These are phyloP conservation scores for Stramenopiles sp. DNA, from an alignment of 352 stramenopile genomes.

Conservation along the genomic window DNA sequence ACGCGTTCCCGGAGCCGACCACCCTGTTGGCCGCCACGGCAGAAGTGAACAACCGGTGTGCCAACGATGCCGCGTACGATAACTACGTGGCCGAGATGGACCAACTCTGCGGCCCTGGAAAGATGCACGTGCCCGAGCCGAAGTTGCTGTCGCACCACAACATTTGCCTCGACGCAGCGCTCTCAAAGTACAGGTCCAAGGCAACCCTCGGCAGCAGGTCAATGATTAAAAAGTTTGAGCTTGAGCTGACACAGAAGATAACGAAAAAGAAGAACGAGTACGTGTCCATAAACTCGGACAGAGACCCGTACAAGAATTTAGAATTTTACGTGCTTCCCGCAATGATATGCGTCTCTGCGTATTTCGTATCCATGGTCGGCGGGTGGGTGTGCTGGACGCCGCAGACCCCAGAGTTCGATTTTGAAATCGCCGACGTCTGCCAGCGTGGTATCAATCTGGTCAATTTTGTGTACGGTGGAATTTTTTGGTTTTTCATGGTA, in stretches of 20 bases:
- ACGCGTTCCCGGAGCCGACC: conserved; percentile 86
- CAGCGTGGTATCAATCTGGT: too few relatives aligned
- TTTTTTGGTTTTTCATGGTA: too few relatives aligned
- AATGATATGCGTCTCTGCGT: too few relatives aligned
- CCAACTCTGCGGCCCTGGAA: conserved; percentile 49
- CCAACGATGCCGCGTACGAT: conserved; percentile 27
- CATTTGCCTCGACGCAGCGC: conserved; percentile 42
- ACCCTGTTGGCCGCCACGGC: conserved; percentile 90
- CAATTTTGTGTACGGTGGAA: too few relatives aligned
- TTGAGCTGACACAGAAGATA: conserved; percentile 60
- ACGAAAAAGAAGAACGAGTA: conserved; percentile 65
- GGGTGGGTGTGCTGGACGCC: too few relatives aligned
- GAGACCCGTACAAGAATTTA: too few relatives aligned
- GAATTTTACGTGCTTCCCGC: too few relatives aligned
- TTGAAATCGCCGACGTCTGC: too few relatives aligned
- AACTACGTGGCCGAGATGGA: conserved; percentile 87
- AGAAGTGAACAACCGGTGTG: conserved; percentile 77
- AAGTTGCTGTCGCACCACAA: conserved; percentile 67
- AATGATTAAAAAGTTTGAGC: conserved; percentile 60
- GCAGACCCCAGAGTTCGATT: too few relatives aligned
- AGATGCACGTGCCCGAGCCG: conserved; percentile 57
- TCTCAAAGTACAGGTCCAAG: conserved; percentile 73
- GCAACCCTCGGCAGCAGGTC: conserved; percentile 78
- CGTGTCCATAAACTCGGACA: conserved; percentile 72
- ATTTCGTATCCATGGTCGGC: too few relatives aligned